Conservation (phyloP, 148 eudicot genomes). For the Vaccinium corymbosum region DNA sequence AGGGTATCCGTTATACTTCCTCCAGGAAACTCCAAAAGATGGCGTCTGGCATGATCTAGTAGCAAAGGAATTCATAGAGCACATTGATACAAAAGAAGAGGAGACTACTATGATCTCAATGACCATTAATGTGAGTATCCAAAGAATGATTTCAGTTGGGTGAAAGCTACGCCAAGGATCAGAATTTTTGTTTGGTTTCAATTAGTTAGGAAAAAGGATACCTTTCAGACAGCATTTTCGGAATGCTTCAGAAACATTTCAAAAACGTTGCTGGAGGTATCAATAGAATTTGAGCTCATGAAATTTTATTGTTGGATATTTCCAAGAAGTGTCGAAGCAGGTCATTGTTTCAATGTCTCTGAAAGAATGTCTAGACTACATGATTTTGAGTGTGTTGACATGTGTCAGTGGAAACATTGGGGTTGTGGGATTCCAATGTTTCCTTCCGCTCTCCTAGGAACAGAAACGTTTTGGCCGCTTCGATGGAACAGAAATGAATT, state of each 20-base stretch:
- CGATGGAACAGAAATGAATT: background rate
- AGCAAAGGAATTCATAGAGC: conserved; percentile 78
- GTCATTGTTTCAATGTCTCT: background rate
- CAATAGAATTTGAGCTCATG: background rate
- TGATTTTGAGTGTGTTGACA: background rate
- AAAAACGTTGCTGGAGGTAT: background rate
- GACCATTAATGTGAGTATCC: conserved; percentile 82
- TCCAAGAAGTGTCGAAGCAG: background rate
- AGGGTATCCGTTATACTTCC: background rate
- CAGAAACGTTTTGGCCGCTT: background rate
- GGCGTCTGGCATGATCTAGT: conserved; percentile 52
- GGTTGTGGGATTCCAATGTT: background rate
- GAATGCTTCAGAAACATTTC: background rate
- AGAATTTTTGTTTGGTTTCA: background rate
- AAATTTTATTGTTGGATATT: background rate
- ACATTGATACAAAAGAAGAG: conserved; percentile 96
- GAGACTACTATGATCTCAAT: conserved; percentile 98
- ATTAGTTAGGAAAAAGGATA: background rate
- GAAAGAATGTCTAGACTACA: background rate
- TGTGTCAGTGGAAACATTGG: background rate
- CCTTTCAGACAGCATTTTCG: background rate
- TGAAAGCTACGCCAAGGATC: background rate
- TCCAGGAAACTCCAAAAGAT: background rate
- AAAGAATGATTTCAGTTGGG: background rate
- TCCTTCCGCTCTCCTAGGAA: background rate